Evolutionary conservation across 345 rosid species (phyloP).

Genomic region (Microcos paniculata): DNA sequence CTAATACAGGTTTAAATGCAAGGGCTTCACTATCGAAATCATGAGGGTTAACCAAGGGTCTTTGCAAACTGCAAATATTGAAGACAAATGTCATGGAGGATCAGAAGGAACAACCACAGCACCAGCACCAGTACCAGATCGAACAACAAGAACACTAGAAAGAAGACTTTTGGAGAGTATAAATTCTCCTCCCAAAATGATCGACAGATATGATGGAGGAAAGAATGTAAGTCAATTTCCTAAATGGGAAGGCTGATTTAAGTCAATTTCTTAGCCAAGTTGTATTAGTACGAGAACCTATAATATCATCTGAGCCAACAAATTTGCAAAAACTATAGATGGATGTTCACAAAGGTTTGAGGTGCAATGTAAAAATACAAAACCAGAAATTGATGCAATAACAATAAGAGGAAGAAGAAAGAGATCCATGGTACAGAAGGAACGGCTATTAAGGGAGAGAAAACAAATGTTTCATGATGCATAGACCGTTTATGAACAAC

Average conservation of each 20-base stretch:
- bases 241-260: not conserved
- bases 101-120: constrained; percentile 5
- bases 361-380: not conserved
- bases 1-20: constrained; percentile 84
- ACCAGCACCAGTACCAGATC: not conserved
- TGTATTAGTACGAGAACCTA: no score
- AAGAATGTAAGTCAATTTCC: not conserved
- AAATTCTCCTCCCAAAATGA: not conserved
- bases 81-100: constrained; percentile 20
- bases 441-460: not conserved
- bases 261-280: no score
- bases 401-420: not conserved
- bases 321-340: not conserved
- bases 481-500: constrained; percentile 4
- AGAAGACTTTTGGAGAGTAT: not conserved
- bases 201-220: no score
- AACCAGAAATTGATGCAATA: not conserved
- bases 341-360: not conserved
- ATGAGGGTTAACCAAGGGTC: constrained; percentile 70
- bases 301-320: no score
- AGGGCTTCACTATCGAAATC: constrained; percentile 93
- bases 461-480: not conserved
- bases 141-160: not conserved
- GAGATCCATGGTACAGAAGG: not conserved
- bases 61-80: constrained; percentile 65